Percentiles rank a stretch among this genome's conserved stretches.
Conservation (phyloP, 2,329 filamentous ascomycete species). For the Ilyonectria robusta region DNA sequence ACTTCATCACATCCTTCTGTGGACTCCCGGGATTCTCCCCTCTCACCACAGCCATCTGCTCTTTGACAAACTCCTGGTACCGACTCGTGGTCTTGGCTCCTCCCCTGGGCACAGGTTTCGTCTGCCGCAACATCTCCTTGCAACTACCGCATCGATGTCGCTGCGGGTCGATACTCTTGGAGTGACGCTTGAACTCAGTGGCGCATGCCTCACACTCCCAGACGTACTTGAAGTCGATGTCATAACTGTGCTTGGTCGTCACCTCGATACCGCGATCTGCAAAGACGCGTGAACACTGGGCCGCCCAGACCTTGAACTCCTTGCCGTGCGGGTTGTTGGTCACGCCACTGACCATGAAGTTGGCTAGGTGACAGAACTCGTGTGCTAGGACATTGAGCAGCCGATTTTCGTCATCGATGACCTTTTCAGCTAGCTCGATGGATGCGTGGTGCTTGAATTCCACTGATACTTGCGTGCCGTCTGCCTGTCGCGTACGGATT, state of each 20-base stretch:
- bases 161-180: constrained; percentile 82
- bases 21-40: constrained; percentile 68
- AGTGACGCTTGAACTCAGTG: constrained; percentile 85
- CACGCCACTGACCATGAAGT: constrained; percentile 87
- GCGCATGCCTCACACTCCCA: constrained; percentile 84
- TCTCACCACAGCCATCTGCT: constrained; percentile 75
- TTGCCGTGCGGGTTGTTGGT: constrained; percentile 85
- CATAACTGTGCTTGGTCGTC: constrained; percentile 91
- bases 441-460: constrained; percentile 73
- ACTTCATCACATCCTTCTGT: constrained; percentile 79
- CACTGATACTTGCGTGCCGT: constrained; percentile 45
- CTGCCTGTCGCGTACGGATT: constrained; percentile 52
- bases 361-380: constrained; percentile 95
- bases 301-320: constrained; percentile 85
- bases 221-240: constrained; percentile 92
- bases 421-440: constrained; percentile 91
- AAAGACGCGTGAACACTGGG: constrained; percentile 70
- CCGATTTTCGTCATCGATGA: constrained; percentile 83
- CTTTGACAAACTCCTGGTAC: constrained; percentile 72
- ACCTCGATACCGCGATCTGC: constrained; percentile 77
- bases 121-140: constrained; percentile 79
- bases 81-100: constrained; percentile 51
- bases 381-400: constrained; percentile 94
- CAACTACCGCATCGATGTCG: constrained; percentile 85
- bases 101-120: constrained; percentile 77